Conservation (phyloP, 1,284 basidiomycete genomes). For the Cryptococcus hybrid region DNA sequence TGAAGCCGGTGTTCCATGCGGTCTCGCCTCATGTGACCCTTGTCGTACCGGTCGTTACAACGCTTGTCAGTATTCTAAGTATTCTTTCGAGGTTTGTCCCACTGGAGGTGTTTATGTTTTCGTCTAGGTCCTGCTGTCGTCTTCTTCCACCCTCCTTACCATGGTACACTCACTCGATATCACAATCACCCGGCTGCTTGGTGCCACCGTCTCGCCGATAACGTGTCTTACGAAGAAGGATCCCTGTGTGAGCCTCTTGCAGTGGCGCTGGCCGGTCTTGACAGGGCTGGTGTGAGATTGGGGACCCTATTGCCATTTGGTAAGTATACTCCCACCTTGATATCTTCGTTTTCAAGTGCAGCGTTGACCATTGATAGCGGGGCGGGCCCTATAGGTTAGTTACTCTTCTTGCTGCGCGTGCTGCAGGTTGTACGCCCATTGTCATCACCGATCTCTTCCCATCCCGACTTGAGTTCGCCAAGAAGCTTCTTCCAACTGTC, state of each 20-base stretch:
- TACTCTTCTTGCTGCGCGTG: conserved; percentile 54
- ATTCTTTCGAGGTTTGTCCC: not conserved
- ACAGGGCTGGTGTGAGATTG: conserved; percentile 52
- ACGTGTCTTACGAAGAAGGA: conserved; percentile 55
- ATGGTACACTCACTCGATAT: conserved; percentile 53
- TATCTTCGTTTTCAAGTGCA: not conserved
- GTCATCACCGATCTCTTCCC: conserved; percentile 56
- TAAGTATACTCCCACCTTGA: conserved; percentile 14
- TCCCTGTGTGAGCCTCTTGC: conserved; percentile 55
- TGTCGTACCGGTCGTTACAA: conserved; percentile 57
- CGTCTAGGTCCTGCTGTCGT: conserved; percentile 49
- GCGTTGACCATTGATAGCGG: conserved; percentile 26
- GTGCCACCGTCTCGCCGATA: conserved; percentile 56
- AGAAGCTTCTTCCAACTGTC: conserved; percentile 53
- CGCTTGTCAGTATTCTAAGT: conserved; percentile 42
- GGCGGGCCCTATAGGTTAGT: conserved; percentile 57
- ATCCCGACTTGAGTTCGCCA: conserved; percentile 55
- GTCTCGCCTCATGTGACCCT: conserved; percentile 51
- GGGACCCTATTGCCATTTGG: conserved; percentile 53
- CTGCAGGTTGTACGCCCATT: conserved; percentile 57
- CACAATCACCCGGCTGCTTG: conserved; percentile 57
- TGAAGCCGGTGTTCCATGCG: conserved; percentile 56
- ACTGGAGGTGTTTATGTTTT: not conserved
- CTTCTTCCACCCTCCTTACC: conserved; percentile 55
- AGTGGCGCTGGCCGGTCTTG: conserved; percentile 56